phyloP scores from a whole-genome alignment of 2,329 filamentous ascomycete species.

The Fusarium sp. region DNA sequence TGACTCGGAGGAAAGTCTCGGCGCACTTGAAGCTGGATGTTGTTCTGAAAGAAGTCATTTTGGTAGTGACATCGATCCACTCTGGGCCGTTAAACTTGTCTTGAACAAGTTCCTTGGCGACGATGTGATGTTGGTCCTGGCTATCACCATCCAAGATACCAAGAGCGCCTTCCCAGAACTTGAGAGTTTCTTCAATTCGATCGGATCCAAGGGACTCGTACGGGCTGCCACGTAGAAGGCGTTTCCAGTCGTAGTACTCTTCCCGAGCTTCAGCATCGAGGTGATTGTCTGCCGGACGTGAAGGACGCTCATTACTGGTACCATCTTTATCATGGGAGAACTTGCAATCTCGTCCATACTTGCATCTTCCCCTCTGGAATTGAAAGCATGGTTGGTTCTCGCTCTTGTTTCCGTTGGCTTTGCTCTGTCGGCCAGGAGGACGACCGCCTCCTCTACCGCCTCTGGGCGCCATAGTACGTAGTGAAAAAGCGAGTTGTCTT shows the following conservation, averaged over 20 bases:
- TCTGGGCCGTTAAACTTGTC: conserved; percentile 2
- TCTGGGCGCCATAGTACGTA: not conserved
- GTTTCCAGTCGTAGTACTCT: conserved; percentile 10
- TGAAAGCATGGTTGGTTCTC: not conserved
- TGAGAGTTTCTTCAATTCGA: not conserved
- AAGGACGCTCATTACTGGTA: not conserved
- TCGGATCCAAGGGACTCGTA: not conserved
- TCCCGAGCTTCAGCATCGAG: not conserved
- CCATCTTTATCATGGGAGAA: not conserved
- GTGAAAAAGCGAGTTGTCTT: not conserved
- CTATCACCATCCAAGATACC: not conserved
- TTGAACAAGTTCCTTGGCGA: conserved; percentile 9
- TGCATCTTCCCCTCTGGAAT: conserved; percentile 3
- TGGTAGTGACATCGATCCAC: not conserved
- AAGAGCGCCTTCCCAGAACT: conserved; percentile 9
- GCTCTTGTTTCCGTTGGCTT: not conserved
- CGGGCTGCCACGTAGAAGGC: not conserved
- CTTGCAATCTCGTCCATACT: not conserved
- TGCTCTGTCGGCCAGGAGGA: not conserved
- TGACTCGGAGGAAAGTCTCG: not conserved
- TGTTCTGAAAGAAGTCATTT: not conserved
- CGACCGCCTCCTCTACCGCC: not conserved
- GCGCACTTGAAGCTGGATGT: not conserved
- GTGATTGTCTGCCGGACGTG: not conserved
- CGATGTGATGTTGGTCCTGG: not conserved